Percentiles rank a stretch among this genome's conserved stretches.
phyloP scores from a whole-genome alignment of 2,329 filamentous ascomycete genomes.

The Fusarium sp. region DNA sequence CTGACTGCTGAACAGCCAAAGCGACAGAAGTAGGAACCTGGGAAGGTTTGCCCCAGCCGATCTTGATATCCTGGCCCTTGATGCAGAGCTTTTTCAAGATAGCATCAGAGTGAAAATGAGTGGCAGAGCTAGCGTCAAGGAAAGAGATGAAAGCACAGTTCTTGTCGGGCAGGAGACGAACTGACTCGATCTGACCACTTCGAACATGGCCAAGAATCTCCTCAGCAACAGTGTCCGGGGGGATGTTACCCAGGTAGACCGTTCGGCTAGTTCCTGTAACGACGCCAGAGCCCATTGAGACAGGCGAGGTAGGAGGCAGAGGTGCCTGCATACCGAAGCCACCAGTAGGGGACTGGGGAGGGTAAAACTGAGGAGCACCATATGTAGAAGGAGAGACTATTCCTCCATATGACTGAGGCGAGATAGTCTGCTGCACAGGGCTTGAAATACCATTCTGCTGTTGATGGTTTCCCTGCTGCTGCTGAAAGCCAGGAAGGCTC shows the following conservation, averaged over 20 bases:
- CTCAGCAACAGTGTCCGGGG: slow-evolving; percentile 95
- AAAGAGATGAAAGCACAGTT: slow-evolving; percentile 99
- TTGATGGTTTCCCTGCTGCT: slow-evolving; percentile 65
- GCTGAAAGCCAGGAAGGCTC: slow-evolving; percentile 81
- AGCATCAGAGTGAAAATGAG: slow-evolving; percentile 98
- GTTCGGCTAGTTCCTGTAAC: slow-evolving; percentile 94
- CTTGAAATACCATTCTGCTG: slow-evolving; percentile 75
- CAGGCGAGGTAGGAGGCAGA: slow-evolving; percentile 76
- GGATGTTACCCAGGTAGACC: slow-evolving; percentile 97
- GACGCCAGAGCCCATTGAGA: slow-evolving; percentile 81
- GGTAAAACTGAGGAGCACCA: slow-evolving; percentile 83
- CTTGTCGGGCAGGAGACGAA: slow-evolving; percentile 95
- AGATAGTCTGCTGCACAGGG: slow-evolving; percentile 81
- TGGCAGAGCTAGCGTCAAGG: slow-evolving; percentile 95
- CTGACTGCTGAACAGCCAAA: slow-evolving; percentile 96
- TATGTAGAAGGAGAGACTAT: slow-evolving; percentile 89
- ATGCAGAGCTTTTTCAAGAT: slow-evolving; percentile 99
- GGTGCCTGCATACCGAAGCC: slow-evolving; percentile 71
- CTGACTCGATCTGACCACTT: slow-evolving; percentile 99
- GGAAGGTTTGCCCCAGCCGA: slow-evolving; percentile 98
- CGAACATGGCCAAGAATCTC: slow-evolving; percentile 96
- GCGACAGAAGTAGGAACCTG: slow-evolving; percentile 97
- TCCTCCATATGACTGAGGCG: slow-evolving; percentile 84
- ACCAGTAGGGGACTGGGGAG: slow-evolving; percentile 88
- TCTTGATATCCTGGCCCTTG: slow-evolving; percentile 99